Evolutionary conservation across 345 rosid species (phyloP).

Genomic region (Populus euphratica): DNA sequence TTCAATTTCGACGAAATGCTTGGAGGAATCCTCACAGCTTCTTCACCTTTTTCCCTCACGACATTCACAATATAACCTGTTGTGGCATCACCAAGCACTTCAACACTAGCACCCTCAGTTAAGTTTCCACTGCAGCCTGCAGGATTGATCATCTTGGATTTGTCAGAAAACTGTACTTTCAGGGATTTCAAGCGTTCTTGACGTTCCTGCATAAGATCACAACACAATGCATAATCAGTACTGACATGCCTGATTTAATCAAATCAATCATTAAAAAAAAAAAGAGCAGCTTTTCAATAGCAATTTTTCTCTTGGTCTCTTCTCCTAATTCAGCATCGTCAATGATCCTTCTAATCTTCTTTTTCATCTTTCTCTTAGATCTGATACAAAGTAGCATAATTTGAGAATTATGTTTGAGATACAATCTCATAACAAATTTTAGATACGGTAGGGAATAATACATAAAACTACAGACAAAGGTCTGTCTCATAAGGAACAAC

Average conservation of each 20-base stretch:
- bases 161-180: slow-evolving; percentile 62
- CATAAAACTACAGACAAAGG: background rate
- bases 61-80: slow-evolving; percentile 94
- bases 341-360: slow-evolving; percentile 86
- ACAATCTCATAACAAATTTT: background rate
- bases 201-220: slow-evolving; percentile 64
- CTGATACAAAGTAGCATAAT: slow-evolving; percentile 32
- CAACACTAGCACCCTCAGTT: slow-evolving; percentile 58
- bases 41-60: slow-evolving; percentile 94
- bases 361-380: slow-evolving; percentile 65
- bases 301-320: slow-evolving; percentile 93
- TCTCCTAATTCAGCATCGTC: slow-evolving; percentile 99
- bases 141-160: slow-evolving; percentile 49
- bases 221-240: slow-evolving; percentile 20
- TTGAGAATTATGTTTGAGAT: slow-evolving; percentile 21
- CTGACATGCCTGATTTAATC: slow-evolving; percentile 8
- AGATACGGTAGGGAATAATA: background rate
- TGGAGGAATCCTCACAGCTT: slow-evolving; percentile 77
- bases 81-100: slow-evolving; percentile 78
- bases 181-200: slow-evolving; percentile 91
- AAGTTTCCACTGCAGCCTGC: slow-evolving; percentile 41
- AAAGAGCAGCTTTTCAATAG: slow-evolving; percentile 76
- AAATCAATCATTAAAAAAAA: slow-evolving; percentile 9
- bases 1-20: slow-evolving; percentile 88
- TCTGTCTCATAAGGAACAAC: background rate